A percentile compares a stretch with the other conserved stretches of the same genome.
Conservation (phyloP, 2,329 filamentous ascomycete species). For the Aspergillus caelatus region DNA sequence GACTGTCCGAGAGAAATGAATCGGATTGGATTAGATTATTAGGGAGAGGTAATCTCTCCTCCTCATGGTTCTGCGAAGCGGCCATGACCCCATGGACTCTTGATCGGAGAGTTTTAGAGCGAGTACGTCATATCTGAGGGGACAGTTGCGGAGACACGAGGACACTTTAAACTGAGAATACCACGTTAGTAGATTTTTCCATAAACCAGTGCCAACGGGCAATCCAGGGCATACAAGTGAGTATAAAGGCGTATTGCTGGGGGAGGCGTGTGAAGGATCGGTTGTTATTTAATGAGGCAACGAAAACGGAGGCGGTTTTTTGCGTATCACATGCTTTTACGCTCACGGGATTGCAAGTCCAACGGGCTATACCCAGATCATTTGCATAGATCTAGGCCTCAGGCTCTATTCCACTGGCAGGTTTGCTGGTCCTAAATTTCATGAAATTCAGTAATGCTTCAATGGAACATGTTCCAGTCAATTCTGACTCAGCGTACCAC, state of each 20-base stretch:
- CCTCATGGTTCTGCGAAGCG: constrained; percentile 33
- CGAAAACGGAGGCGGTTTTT: constrained; percentile 14
- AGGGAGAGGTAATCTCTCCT: constrained; percentile 27
- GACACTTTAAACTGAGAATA: not conserved
- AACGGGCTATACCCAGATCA: not conserved
- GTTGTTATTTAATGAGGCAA: constrained; percentile 1
- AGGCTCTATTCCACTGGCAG: not conserved
- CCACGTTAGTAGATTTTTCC: not conserved
- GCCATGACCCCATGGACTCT: constrained; percentile 37
- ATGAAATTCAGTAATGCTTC: not conserved
- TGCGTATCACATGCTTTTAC: constrained; percentile 24
- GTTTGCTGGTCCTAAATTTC: not conserved
- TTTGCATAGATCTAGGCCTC: not conserved
- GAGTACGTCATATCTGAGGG: constrained; percentile 33
- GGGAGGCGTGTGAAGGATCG: not conserved
- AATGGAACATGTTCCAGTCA: not conserved
- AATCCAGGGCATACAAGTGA: not conserved
- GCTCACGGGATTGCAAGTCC: constrained; percentile 2
- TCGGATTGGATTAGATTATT: constrained; percentile 24
- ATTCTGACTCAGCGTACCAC: not conserved
- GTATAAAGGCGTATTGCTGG: not conserved
- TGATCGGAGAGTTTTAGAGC: constrained; percentile 21
- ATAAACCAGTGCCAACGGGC: not conserved
- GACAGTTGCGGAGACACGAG: constrained; percentile 9
- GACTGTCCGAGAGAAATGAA: constrained; percentile 23